Conservation (phyloP, 768 basidiomycete genomes). For the Floccularia luteovirens region DNA sequence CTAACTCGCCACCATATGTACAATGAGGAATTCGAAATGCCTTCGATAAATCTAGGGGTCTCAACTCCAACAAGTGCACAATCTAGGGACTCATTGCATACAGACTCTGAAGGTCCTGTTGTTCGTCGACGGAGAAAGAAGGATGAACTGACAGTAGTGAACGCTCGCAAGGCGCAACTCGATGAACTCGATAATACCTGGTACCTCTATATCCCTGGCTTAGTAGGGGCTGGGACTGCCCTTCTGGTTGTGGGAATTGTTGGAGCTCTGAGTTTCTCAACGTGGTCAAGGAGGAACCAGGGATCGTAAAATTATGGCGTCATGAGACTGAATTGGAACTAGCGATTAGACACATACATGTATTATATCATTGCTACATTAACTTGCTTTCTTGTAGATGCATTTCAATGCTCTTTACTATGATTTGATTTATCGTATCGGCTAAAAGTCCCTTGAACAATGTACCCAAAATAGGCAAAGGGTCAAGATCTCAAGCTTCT, state of each 20-base stretch:
- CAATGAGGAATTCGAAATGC: conserved; percentile 62
- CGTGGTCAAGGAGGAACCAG: conserved; percentile 60
- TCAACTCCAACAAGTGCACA: conserved; percentile 25
- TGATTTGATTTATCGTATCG: neutral
- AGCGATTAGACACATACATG: neutral
- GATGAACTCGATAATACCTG: conserved; percentile 66
- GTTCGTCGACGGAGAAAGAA: conserved; percentile 47
- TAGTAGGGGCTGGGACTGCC: conserved; percentile 82
- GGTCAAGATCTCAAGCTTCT: neutral
- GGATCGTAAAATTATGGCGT: conserved; percentile 29
- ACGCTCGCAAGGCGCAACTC: conserved; percentile 33
- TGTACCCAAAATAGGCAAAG: neutral
- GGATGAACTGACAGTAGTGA: conserved; percentile 41
- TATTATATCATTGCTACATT: neutral
- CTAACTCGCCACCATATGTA: conserved; percentile 19
- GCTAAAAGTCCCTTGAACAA: neutral
- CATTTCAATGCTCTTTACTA: neutral
- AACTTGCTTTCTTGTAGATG: neutral
- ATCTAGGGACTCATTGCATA: conserved; percentile 24
- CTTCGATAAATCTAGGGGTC: conserved; percentile 46
- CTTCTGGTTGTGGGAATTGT: conserved; percentile 72
- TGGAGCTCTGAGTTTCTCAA: conserved; percentile 70
- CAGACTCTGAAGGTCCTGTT: conserved; percentile 27
- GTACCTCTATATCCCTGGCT: conserved; percentile 73
- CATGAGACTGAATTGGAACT: neutral